phyloP scores from a whole-genome alignment of 495 filamentous ascomycete species.

The Aspergillus sparsus region DNA sequence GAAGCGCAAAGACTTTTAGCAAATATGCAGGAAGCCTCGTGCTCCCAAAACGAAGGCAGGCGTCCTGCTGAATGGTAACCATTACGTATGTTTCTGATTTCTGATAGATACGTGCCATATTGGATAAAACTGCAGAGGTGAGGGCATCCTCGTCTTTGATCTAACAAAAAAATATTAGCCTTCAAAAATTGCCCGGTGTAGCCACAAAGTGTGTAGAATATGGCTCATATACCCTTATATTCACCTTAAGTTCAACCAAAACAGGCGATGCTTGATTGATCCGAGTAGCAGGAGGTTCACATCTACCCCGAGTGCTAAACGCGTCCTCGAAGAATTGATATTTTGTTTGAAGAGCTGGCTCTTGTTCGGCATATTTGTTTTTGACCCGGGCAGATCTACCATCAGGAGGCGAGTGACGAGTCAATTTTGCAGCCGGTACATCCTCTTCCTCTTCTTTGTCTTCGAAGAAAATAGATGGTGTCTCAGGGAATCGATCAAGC shows the following conservation, averaged over 20 bases:
- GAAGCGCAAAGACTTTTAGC: conserved; percentile 73
- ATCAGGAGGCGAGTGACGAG: conserved; percentile 17
- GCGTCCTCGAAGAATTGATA: conserved; percentile 61
- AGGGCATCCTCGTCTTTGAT: conserved; percentile 47
- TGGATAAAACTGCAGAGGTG: conserved; percentile 66
- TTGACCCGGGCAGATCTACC: conserved; percentile 14
- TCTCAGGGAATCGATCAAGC: conserved; percentile 16
- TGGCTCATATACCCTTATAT: conserved; percentile 64
- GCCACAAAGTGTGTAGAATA: background rate
- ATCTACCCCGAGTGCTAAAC: conserved; percentile 56
- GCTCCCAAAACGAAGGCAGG: conserved; percentile 72
- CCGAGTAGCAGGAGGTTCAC: conserved; percentile 55
- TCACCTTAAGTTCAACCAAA: conserved; percentile 81
- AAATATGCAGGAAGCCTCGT: conserved; percentile 78
- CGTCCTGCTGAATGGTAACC: conserved; percentile 71
- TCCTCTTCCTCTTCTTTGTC: conserved; percentile 32
- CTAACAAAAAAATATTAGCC: conserved; percentile 24
- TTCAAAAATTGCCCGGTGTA: background rate
- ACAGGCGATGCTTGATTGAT: conserved; percentile 68
- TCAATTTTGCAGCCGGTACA: conserved; percentile 17
- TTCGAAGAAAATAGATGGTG: conserved; percentile 32
- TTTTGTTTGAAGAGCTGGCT: conserved; percentile 36
- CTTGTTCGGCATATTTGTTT: conserved; percentile 21
- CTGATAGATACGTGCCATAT: conserved; percentile 71
- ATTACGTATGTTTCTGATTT: conserved; percentile 69